These are phyloP conservation scores for Balamuthia mandrillaris DNA, from an alignment of 208 protist species.

Conservation along the genomic window DNA sequence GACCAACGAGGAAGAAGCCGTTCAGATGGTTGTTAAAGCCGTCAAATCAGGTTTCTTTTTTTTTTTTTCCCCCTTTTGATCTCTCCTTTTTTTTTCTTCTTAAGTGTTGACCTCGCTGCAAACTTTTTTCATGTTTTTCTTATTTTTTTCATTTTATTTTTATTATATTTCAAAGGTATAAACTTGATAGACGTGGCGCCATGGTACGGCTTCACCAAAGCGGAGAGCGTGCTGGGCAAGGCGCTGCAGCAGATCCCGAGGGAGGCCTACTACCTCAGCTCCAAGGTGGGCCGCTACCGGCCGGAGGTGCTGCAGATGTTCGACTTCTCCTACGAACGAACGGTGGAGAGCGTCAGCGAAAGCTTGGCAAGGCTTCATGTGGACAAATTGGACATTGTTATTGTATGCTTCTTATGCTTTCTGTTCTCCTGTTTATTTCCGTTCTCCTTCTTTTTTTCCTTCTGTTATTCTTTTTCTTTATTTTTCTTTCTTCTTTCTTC, in stretches of 20 bases:
- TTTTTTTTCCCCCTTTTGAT: too few relatives aligned
- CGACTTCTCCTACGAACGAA: slow-evolving; percentile 14
- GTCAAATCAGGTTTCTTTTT: too few relatives aligned
- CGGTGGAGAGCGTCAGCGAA: background rate
- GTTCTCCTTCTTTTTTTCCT: too few relatives aligned
- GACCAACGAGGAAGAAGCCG: background rate
- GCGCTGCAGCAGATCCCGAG: background rate
- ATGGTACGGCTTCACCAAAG: slow-evolving; percentile 23
- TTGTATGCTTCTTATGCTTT: too few relatives aligned
- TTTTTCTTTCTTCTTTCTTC: too few relatives aligned
- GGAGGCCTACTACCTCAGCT: slow-evolving; percentile 13
- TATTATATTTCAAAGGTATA: background rate
- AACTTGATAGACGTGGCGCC: slow-evolving; percentile 27
- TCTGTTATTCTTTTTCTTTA: too few relatives aligned
- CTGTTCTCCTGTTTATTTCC: too few relatives aligned
- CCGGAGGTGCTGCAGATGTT: background rate
- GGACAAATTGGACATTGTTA: slow-evolving; percentile 8
- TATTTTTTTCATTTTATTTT: too few relatives aligned
- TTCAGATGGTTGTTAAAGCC: background rate
- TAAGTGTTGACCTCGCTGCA: too few relatives aligned
- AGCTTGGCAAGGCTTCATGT: background rate
- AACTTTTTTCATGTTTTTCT: too few relatives aligned
- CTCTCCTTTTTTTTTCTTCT: too few relatives aligned
- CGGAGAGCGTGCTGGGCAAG: slow-evolving; percentile 17
- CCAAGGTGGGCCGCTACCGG: slow-evolving; percentile 29